Base-by-base conservation (phyloP, 495 filamentous ascomycete genomes). In the Aspergillus biplanus region DNA sequence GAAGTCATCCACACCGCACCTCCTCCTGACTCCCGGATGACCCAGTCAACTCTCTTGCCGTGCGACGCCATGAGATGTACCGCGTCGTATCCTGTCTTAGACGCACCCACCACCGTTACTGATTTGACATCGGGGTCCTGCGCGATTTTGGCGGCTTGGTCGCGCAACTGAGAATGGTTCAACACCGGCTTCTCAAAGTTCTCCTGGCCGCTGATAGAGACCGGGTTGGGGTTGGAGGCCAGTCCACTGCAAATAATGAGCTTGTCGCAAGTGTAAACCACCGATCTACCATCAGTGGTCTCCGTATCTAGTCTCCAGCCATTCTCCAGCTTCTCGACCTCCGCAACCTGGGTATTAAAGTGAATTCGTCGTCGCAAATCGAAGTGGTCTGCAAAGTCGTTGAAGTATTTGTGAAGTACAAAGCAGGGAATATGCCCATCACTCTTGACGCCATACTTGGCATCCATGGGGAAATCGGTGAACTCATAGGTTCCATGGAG, bases 11-110 rank as follows among this genome's bases (percentile, higher is more conserved):
- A 92, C 5, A 69, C 69, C 0, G 88, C 87, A 1, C 91, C 92
- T 66, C 89, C 84, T 1, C 92, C 92, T 2, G 83, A 89, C 46
- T 86, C 84, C 54, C 92, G 83, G 58, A 96, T 92, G 5, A 92
- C 75, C 89, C 86, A 90, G 53, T 88, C 74, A 1, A 92, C 87
- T 34, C 83, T 73, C 34, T 86, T 74, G 0, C 87, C 88, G 5
- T 78, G 76, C 0, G 78, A 83, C 83, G 67, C 85, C 86, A 15
- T 77, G 75, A 63, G 87, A 87, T 68, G 55, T 0, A 84, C 89
- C 0, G 81, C 81, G 73, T 92, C 90, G 74, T 82, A 89, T 1
- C 80, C 87, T 6, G 83, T 85, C 68, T 92, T 92, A 0, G 78
- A 82, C 1, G 82, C 85, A 9, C 89, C 87, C 37, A 89, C 76